A percentile compares a stretch with the other conserved stretches of the same genome.
phyloP scores from a whole-genome alignment of 2,329 filamentous ascomycete genomes.

The Eutypa lata region DNA sequence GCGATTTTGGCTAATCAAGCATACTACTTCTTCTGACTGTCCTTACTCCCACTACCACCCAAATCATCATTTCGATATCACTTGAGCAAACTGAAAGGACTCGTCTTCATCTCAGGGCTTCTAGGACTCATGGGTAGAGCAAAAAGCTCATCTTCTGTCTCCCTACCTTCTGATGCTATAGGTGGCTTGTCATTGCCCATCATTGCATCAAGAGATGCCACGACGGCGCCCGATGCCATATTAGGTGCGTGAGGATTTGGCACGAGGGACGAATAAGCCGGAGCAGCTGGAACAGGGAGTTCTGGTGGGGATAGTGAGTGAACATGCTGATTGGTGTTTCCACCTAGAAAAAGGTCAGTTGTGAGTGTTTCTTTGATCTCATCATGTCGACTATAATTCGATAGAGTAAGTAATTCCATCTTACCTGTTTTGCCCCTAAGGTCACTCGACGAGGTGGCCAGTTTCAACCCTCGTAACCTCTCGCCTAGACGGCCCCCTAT shows the following conservation, averaged over 20 bases:
- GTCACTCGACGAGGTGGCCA: conserved; percentile 70
- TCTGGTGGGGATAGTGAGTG: conserved; percentile 7
- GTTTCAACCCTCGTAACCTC: conserved; percentile 74
- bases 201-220: conserved; percentile 38
- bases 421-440: conserved; percentile 54
- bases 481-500: conserved; percentile 70
- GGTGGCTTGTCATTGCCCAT: conserved; percentile 31
- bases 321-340: conserved; percentile 2
- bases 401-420: conserved; percentile 9
- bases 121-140: conserved; percentile 82
- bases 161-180: conserved; percentile 31
- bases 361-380: neutral
- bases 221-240: conserved; percentile 22
- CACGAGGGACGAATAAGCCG: neutral
- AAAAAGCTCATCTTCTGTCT: conserved; percentile 78
- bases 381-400: neutral
- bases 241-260: neutral
- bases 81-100: conserved; percentile 65
- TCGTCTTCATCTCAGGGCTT: conserved; percentile 80
- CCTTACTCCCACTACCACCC: neutral
- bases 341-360: conserved; percentile 21
- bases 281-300: conserved; percentile 34
- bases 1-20: too few relatives aligned
- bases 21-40: too few relatives aligned
- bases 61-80: conserved; percentile 8